Evolutionary conservation across 2,329 filamentous ascomycete species (phyloP).

Genomic region (Cercospora canescens): DNA sequence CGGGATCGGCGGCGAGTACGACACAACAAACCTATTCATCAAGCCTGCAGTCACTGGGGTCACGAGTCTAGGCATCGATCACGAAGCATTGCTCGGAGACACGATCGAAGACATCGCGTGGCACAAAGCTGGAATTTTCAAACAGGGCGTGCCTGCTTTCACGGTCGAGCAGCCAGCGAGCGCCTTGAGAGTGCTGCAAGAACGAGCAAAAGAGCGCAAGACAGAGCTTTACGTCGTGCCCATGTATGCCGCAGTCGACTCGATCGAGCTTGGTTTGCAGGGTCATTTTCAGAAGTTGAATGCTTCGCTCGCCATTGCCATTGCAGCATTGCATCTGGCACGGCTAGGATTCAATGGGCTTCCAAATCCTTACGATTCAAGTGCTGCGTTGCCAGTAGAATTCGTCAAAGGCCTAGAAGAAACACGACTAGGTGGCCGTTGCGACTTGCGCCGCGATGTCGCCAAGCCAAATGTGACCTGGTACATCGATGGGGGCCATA

Average conservation of each 20-base stretch:
- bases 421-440: slow-evolving; percentile 73
- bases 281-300: slow-evolving; percentile 65
- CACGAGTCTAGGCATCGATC: slow-evolving; percentile 81
- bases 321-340: slow-evolving; percentile 60
- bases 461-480: slow-evolving; percentile 59
- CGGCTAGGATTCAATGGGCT: slow-evolving; percentile 44
- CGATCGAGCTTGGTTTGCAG: slow-evolving; percentile 58
- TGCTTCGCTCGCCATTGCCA: slow-evolving; percentile 60
- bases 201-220: slow-evolving; percentile 54
- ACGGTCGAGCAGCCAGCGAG: slow-evolving; percentile 59
- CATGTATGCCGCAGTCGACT: slow-evolving; percentile 49
- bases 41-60: slow-evolving; percentile 71
- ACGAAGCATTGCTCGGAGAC: slow-evolving; percentile 75
- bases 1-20: slow-evolving; percentile 90
- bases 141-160: slow-evolving; percentile 63
- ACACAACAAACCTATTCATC: slow-evolving; percentile 83
- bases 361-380: slow-evolving; percentile 41
- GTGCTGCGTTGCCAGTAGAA: slow-evolving; percentile 55
- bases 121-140: slow-evolving; percentile 91
- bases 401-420: slow-evolving; percentile 66
- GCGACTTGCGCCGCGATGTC: slow-evolving; percentile 64
- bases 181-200: slow-evolving; percentile 57
- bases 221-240: slow-evolving; percentile 51
- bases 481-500: slow-evolving; percentile 88
- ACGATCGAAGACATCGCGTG: slow-evolving; percentile 83